Percentiles rank a stretch among this genome's conserved stretches.
phyloP scores from a whole-genome alignment of 768 basidiomycete genomes.

The Trametes punicea region DNA sequence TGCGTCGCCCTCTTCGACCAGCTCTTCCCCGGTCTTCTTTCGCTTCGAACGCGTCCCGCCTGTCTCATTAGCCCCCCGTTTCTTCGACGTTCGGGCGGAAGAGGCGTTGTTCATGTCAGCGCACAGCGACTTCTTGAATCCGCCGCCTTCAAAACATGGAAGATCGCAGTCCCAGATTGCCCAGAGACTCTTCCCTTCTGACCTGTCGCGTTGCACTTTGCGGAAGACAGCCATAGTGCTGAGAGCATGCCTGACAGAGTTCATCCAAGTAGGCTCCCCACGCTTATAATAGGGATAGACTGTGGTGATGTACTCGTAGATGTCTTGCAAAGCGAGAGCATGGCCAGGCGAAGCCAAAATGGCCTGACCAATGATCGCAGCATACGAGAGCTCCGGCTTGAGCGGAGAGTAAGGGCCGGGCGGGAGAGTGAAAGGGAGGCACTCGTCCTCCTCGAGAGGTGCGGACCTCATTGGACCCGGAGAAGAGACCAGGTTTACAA shows the following conservation, averaged over 20 bases:
- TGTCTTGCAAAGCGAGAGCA: constrained; percentile 89
- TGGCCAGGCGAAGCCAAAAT: constrained; percentile 81
- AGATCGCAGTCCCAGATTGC: constrained; percentile 81
- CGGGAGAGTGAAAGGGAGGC: constrained; percentile 73
- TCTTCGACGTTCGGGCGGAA: constrained; percentile 34
- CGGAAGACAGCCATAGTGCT: constrained; percentile 90
- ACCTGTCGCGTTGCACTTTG: constrained; percentile 74
- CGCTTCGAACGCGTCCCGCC: constrained; percentile 28
- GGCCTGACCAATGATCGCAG: constrained; percentile 94
- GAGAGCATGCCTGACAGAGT: constrained; percentile 94
- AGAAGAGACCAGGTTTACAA: constrained; percentile 79
- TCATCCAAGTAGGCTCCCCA: constrained; percentile 95
- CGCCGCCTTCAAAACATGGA: constrained; percentile 78
- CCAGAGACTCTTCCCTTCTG: constrained; percentile 83
- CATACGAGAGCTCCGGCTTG: constrained; percentile 89
- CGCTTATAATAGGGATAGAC: constrained; percentile 93
- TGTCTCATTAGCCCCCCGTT: constrained; percentile 33
- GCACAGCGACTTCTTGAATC: constrained; percentile 66
- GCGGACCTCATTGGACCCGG: constrained; percentile 72
- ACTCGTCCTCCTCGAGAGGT: constrained; percentile 58
- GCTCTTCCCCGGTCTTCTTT: constrained; percentile 25
- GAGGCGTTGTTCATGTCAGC: constrained; percentile 37
- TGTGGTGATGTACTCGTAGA: constrained; percentile 94
- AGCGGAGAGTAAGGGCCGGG: constrained; percentile 76
- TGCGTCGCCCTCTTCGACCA: constrained; percentile 2